Conservation (phyloP, 352 stramenopile genomes). For the Phytophthora citrophthora region DNA sequence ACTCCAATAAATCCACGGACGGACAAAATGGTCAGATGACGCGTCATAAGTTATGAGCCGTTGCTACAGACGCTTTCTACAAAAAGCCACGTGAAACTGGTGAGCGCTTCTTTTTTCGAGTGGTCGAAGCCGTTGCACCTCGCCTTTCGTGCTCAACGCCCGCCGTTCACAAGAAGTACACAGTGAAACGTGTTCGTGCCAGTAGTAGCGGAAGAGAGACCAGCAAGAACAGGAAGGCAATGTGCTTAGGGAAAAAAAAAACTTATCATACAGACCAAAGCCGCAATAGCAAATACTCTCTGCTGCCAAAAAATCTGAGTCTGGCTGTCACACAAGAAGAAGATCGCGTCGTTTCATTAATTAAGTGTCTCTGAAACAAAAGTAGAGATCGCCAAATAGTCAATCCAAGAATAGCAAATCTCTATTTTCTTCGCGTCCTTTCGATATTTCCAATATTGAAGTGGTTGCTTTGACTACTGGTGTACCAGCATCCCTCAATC, state of each 20-base stretch:
- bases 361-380: not conserved
- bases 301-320: constrained; percentile 7
- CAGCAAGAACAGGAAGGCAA: not conserved
- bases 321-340: constrained; percentile 11
- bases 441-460: constrained; percentile 23
- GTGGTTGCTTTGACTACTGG: constrained; percentile 24
- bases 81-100: constrained; percentile 25
- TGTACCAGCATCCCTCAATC: constrained; percentile 32
- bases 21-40: constrained; percentile 5
- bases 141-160: constrained; percentile 13
- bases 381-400: not conserved
- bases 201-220: constrained; percentile 2
- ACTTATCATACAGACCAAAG: no score
- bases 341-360: constrained; percentile 23
- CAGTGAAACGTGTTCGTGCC: constrained; percentile 15
- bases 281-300: no score
- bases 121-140: not conserved
- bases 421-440: not conserved
- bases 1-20: not conserved
- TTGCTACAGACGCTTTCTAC: constrained; percentile 13
- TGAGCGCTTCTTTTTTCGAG: constrained; percentile 20
- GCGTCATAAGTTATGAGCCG: not conserved
- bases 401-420: no score
- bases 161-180: constrained; percentile 29
- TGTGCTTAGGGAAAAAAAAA: not conserved